Evolutionary conservation across 441 rosid species (phyloP).

Genomic region (Manihot esculenta): DNA sequence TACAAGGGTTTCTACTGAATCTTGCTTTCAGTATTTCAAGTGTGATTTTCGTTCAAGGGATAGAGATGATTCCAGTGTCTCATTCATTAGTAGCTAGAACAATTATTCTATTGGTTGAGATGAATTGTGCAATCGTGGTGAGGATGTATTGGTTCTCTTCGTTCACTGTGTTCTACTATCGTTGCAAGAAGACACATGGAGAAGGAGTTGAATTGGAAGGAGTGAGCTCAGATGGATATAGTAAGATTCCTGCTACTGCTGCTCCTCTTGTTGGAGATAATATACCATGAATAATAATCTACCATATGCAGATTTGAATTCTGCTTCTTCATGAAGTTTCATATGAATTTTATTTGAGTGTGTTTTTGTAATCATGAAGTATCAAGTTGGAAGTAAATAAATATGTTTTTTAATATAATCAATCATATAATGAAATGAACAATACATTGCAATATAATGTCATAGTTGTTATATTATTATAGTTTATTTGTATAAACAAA

Average conservation of each 20-base stretch:
- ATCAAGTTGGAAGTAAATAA: no score
- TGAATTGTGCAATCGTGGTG: slow-evolving; percentile 20
- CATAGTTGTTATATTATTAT: no score
- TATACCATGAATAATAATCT: slow-evolving; percentile 20
- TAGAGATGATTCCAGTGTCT: background rate
- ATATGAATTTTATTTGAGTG: no score
- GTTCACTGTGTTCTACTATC: slow-evolving; percentile 43
- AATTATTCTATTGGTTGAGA: slow-evolving; percentile 24
- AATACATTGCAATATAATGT: no score
- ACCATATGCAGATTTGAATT: background rate
- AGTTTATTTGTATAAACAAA: no score
- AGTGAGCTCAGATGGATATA: slow-evolving; percentile 29
- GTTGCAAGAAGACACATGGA: slow-evolving; percentile 42
- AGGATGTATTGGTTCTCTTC: slow-evolving; percentile 33
- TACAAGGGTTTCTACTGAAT: slow-evolving; percentile 42
- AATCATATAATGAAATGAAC: no score
- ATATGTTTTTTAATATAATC: no score
- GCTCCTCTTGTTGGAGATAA: slow-evolving; percentile 16
- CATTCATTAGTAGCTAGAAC: slow-evolving; percentile 10
- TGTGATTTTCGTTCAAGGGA: slow-evolving; percentile 6
- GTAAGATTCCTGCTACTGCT: slow-evolving; percentile 28
- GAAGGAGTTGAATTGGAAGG: slow-evolving; percentile 40
- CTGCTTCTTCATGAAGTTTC: no score
- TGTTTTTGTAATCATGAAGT: background rate
- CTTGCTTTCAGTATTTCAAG: slow-evolving; percentile 22